phyloP scores from a whole-genome alignment of 73 alveolate genomes.

The Stentor coeruleus region DNA sequence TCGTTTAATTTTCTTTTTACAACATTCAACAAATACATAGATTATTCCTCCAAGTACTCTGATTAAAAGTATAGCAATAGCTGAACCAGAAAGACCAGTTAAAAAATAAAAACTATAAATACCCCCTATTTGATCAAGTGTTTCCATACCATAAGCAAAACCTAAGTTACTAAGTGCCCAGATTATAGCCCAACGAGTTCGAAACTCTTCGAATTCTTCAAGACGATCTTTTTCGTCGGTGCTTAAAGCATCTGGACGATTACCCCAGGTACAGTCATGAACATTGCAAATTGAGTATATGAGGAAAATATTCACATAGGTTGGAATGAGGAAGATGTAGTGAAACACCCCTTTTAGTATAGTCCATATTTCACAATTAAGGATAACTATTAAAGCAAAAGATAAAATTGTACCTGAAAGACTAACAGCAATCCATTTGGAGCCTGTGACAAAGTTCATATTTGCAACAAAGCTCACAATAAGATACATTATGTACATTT shows the following conservation, averaged over 20 bases:
- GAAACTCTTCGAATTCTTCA: not conserved
- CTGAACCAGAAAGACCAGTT: not conserved
- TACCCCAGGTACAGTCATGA: slow-evolving; percentile 31
- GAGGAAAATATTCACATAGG: slow-evolving; percentile 18
- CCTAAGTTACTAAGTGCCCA: not conserved
- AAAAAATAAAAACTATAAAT: not conserved
- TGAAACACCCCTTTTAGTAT: not conserved
- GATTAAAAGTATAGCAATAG: not conserved
- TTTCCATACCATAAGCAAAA: not conserved
- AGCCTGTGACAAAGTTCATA: not conserved
- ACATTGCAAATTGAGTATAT: slow-evolving; percentile 20
- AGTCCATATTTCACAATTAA: not conserved
- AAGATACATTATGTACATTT: not conserved
- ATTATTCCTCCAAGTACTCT: slow-evolving; percentile 3
- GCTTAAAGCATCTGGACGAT: slow-evolving; percentile 12
- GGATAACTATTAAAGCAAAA: not conserved
- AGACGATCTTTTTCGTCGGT: not conserved
- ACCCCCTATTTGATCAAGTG: not conserved
- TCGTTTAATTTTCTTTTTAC: not conserved
- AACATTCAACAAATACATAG: not conserved
- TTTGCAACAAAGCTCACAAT: not conserved
- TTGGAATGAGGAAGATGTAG: not conserved
- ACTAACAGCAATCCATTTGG: not conserved
- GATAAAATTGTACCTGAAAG: not conserved
- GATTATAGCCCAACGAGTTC: not conserved